A percentile compares a stretch with the other conserved stretches of the same genome.
phyloP scores from a whole-genome alignment of 2,329 filamentous ascomycete genomes.

The Nannizziopsis barbatae region DNA sequence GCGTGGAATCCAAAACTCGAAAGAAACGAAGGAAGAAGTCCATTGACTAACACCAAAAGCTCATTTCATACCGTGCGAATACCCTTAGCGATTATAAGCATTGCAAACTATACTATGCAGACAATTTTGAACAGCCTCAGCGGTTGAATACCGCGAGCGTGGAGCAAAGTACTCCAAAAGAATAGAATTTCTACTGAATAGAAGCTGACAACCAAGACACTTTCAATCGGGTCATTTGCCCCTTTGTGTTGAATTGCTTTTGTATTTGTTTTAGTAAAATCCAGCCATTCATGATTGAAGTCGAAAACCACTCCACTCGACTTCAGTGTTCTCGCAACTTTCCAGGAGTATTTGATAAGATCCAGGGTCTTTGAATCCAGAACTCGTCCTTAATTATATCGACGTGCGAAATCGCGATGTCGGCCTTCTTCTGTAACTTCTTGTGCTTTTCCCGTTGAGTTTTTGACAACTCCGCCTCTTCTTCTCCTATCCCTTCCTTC shows the following conservation, averaged over 20 bases:
- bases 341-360: conserved; percentile 62
- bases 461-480: conserved; percentile 52
- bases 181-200: too few relatives aligned
- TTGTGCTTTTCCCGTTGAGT: conserved; percentile 73
- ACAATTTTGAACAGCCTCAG: too few relatives aligned
- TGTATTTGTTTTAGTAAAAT: too few relatives aligned
- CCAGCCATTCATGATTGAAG: too few relatives aligned
- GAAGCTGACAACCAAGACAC: too few relatives aligned
- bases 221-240: too few relatives aligned
- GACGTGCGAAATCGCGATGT: conserved; percentile 69
- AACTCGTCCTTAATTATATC: conserved; percentile 96
- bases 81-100: neutral
- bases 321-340: conserved; percentile 42
- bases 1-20: conserved; percentile 38
- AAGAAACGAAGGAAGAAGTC: conserved; percentile 36
- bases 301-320: neutral
- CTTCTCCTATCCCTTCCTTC: conserved; percentile 11
- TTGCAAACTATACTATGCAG: too few relatives aligned
- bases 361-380: conserved; percentile 79
- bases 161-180: too few relatives aligned
- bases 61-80: neutral
- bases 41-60: conserved; percentile 15
- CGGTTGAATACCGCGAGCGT: too few relatives aligned
- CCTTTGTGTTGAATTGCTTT: too few relatives aligned
- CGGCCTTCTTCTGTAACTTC: conserved; percentile 70